Conservation (phyloP, 2,329 filamentous ascomycete species). For the Xylariaceae sp. region DNA sequence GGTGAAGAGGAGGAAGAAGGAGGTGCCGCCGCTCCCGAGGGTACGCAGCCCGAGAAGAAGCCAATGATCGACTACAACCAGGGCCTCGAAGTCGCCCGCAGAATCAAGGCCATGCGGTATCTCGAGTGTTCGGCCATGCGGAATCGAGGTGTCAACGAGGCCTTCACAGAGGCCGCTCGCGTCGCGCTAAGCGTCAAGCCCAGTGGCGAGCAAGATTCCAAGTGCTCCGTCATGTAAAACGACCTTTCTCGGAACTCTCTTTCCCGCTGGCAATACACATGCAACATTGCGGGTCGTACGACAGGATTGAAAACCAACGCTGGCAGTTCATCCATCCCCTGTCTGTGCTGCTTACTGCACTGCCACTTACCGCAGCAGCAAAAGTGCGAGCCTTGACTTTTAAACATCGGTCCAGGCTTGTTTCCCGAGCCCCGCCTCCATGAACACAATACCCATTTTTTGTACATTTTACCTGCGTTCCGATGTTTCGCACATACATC, state of each 20-base stretch:
- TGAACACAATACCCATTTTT: constrained; percentile 9
- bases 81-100: constrained; percentile 82
- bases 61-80: constrained; percentile 85
- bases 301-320: not conserved
- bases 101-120: constrained; percentile 89
- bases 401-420: not conserved
- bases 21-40: constrained; percentile 33
- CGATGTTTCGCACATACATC: constrained; percentile 15
- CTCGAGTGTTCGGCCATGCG: constrained; percentile 98
- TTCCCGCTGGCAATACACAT: not conserved
- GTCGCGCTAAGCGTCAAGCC: constrained; percentile 75
- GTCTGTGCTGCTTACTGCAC: not conserved
- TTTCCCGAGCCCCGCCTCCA: constrained; percentile 1
- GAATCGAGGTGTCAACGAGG: constrained; percentile 96
- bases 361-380: not conserved
- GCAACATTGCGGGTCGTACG: not conserved
- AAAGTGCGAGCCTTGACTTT: not conserved
- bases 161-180: constrained; percentile 94
- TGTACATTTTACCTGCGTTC: constrained; percentile 18
- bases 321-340: not conserved
- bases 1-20: constrained; percentile 66
- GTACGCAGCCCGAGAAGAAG: constrained; percentile 52
- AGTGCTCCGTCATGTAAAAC: constrained; percentile 55
- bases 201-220: constrained; percentile 53
- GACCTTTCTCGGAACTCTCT: not conserved